phyloP scores from a whole-genome alignment of 2,329 filamentous ascomycete genomes.

The Fusarium sp. region DNA sequence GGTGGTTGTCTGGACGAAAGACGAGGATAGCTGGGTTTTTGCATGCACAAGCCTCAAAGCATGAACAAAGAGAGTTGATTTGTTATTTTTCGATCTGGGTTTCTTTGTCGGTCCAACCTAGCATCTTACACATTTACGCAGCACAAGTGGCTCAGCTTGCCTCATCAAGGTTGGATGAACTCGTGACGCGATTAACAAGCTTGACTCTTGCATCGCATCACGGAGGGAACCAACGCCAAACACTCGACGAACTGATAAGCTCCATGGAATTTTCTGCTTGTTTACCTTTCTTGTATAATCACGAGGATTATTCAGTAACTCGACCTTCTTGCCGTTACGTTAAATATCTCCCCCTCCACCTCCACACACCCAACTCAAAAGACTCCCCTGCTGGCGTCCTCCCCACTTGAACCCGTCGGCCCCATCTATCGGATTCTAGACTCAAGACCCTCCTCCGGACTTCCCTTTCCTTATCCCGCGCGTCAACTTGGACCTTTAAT shows the following conservation, averaged over 20 bases:
- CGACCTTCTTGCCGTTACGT: neutral
- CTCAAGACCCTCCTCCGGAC: conserved; percentile 37
- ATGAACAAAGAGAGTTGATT: neutral
- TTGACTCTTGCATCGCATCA: conserved; percentile 12
- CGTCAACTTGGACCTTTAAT: conserved; percentile 25
- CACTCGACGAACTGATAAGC: neutral
- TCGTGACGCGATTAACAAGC: conserved; percentile 2
- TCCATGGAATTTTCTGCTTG: neutral
- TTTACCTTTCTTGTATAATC: neutral
- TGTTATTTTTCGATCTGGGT: neutral
- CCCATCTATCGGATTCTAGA: conserved; percentile 32
- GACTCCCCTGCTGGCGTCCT: conserved; percentile 22
- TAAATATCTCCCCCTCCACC: conserved; percentile 2
- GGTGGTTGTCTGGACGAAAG: too few species aligned
- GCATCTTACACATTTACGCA: too few species aligned
- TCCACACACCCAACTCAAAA: conserved; percentile 1
- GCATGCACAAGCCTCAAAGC: too few species aligned
- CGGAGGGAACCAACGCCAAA: neutral
- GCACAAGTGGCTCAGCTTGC: neutral
- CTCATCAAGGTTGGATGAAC: neutral
- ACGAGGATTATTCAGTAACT: too few species aligned
- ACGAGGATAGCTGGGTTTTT: neutral
- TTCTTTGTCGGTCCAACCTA: neutral
- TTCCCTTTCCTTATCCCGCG: conserved; percentile 33
- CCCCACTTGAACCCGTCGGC: conserved; percentile 26